Base-by-base conservation (phyloP, 139 green algal genomes). In the Deuterostichococcus epilithicus region DNA sequence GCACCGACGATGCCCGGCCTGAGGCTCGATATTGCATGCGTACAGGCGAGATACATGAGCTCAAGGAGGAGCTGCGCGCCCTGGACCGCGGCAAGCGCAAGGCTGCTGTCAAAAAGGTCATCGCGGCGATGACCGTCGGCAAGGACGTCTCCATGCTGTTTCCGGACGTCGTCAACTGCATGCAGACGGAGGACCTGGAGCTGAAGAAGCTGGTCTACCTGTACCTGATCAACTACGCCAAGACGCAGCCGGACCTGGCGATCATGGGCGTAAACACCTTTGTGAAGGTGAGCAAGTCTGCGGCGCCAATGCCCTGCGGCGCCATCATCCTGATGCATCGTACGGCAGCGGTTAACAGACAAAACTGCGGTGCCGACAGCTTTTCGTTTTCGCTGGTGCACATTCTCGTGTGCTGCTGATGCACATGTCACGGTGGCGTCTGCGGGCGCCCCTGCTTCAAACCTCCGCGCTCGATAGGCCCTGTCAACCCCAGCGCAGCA, bases 201-300 rank as follows among this genome's bases (percentile, higher is more conserved):
- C 74, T 97, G 34, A 97, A 98, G 81, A 99, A 99, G 86, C 90
- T 99, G 28, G 96, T 99, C 0, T 99, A 99, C 79, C 85, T 99
- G 15, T 99, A 99, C 89, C 86, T 99, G 13, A 99, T 99, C 84
- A 99, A 99, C 83, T 98, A 99, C 72, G 96, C 96, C 60, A 99
- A 99, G 78, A 96, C 93, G 4, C 93, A 98, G 88, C 96, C 96
- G 20, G 96, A 99, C 79, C 86, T 99, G 70, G 93, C 94, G 63
- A 98, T 99, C 79, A 95, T 99, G 89, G 96, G 94, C 0, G 96
- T 99, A 28, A 99, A 99, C 86, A 99, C 96, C 0, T 99, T 99
- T 86, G 96, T 99, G 20, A 99, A 99, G 91, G 94, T 94, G n/a
- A 45, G 78, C 1, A 23, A 38, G 0, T 71, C 3, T 44, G 18